Evolutionary conservation across 768 basidiomycete species (phyloP), one percentile per base, ranked within the genome.

Genomic region (Austroboletus eburneus): DNA sequence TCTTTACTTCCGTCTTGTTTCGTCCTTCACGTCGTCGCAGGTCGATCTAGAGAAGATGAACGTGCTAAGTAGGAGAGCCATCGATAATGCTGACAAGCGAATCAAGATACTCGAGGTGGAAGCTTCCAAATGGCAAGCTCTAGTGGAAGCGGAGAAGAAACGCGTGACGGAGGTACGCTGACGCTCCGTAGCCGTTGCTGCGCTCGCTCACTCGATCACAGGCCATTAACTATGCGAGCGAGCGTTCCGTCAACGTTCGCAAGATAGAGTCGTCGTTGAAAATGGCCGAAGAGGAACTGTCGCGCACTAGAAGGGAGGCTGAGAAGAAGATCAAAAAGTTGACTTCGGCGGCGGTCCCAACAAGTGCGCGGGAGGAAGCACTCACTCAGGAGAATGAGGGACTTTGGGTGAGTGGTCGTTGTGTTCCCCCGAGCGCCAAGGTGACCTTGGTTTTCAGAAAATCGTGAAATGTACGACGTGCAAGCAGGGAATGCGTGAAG

Each of bases 391-490:
- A 83, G 58, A 68, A 79, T 34, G 75, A 79, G 44, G 72, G 77
- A 45, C 73, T 82, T 57, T 77, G 81, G 77, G 85, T 86, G 43
- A 35, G 76, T 54, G n/a, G 1, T 13, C 9, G 5, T 29, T 29
- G 8, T n/a, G 33, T n/a, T n/a, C 14, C 7, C 16, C 12, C 33
- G 5, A 13, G 7, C 12, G 16, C 33, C 16, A n/a, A 34, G 5
- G 27, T 12, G 27, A 27, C 27, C 12, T 10, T 17, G 17, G 5
- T 7, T 35, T 13, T 5, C 22, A 94, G 93, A 77, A 76, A 63
- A 72, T 96, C 33, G 76, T 97, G 25, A 83, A 88, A 61, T 98
- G 95, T 63, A 88, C 89, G 12, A 92, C 87, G 5, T 98, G 95
- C 69, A 79, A 80, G 43, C 74, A 76, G 46, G 75, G 80, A 49